A percentile compares a stretch with the other conserved stretches of the same genome.
Evolutionary conservation across 129 eudicot species (phyloP).

Genomic region (Heracleum sosnowskyi): DNA sequence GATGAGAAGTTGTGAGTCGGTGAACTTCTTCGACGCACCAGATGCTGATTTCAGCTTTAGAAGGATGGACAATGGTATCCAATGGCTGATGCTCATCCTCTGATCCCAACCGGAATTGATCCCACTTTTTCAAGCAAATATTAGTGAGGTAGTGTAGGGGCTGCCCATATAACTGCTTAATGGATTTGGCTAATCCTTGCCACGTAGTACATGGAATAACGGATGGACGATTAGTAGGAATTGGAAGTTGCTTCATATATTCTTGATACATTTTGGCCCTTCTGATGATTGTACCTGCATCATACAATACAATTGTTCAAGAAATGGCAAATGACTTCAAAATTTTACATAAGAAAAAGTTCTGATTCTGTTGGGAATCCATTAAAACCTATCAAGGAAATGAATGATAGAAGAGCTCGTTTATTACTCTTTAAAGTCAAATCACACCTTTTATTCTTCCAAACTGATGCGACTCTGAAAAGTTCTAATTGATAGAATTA

Average conservation of each 20-base stretch:
- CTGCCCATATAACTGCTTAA: slow-evolving; percentile 59
- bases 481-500: background rate
- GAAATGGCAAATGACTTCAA: background rate
- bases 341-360: background rate
- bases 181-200: slow-evolving; percentile 55
- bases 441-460: no score
- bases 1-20: slow-evolving; percentile 48
- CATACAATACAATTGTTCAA: background rate
- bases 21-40: slow-evolving; percentile 90
- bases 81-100: slow-evolving; percentile 36
- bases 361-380: background rate
- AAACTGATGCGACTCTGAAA: no score
- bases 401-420: no score
- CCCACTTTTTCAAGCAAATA: slow-evolving; percentile 52
- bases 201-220: slow-evolving; percentile 63
- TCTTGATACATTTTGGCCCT: slow-evolving; percentile 10
- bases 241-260: slow-evolving; percentile 26
- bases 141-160: slow-evolving; percentile 89
- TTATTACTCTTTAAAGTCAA: background rate
- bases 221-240: slow-evolving; percentile 49
- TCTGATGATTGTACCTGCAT: background rate
- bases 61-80: slow-evolving; percentile 53
- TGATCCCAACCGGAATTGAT: slow-evolving; percentile 36
- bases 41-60: slow-evolving; percentile 66
- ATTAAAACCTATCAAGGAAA: background rate